Base-by-base conservation (phyloP, 2,329 filamentous ascomycete species). In the Colletotrichum agaves region DNA sequence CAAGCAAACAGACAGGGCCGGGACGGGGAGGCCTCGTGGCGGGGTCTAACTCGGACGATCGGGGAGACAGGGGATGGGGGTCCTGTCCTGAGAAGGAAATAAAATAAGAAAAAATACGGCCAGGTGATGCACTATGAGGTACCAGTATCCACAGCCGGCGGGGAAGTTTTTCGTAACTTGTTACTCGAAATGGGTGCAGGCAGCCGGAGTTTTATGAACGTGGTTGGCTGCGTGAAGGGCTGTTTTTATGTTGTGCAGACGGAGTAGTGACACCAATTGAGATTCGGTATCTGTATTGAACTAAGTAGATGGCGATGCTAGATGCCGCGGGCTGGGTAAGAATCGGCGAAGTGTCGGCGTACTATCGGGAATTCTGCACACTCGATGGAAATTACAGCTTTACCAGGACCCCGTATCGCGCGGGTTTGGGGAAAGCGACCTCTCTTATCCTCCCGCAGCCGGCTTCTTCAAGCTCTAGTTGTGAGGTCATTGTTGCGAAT, bases 91-190 rank as follows among this genome's bases (percentile, higher is more conserved):
- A 17, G n/a, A 37, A 13, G 19, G 15, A 4, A 27, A 39, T 11
- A 23, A 1, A 8, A 41, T 13, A 10, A 17, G 3, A 60, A 41
- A 61, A 61, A 61, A 61, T 35, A 43, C 58, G 35, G 56, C 21
- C 58, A 61, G 58, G 58, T 61, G 58, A 61, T 61, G 58, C 58
- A 41, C 19, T 23, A 11, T 11, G 33, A 50, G 31, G 41, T 47
- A 47, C 39, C 2, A 31, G 58, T 61, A 67, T 63, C 63, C 63
- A 67, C 63, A 39, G 12, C 15, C 23, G 41, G 63, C 50, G 59
- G 63, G 50, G 43, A 57, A 44, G 35, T 52, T 63, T 63, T 58
- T 63, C 63, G 63, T 67, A 67, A 63, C 43, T n/a, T 23, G 50
- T 52, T 67, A 31, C 63, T 63, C 50, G 52, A 67, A 58, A 62